Evolutionary conservation across 768 basidiomycete species (phyloP), one percentile per base, ranked within the genome.

Genomic region (Lactifluus hygrophoroides): DNA sequence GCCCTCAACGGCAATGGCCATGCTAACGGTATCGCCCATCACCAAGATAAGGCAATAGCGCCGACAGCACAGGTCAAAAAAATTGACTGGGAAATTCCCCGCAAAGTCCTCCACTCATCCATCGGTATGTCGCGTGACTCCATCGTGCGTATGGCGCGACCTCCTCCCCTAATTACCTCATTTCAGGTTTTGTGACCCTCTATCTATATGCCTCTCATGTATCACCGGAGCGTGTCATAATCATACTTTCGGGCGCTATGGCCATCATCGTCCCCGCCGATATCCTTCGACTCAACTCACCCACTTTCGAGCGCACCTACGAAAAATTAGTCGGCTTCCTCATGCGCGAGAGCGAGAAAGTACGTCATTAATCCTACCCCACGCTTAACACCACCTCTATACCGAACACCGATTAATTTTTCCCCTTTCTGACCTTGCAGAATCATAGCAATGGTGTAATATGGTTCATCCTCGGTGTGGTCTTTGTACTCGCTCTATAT

Each of bases 391-490:
- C 16, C 25, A 14, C n/a, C n/a, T 25, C 17, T 28, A 30, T 16
- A 21, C 17, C 21, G 13, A 58, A 43, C 10, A 17, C 23, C 5
- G 1, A 13, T 49, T 37, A 32, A 43, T 21, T 19, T 10, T 53
- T 60, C 17, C 21, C 5, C 8, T 19, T 19, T 9, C 19, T 38
- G 21, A 16, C 14, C 40, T 14, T 23, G 30, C 62, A 90, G 83
- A 76, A 82, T 68, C 75, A 80, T 30, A 79, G 85, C 10, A 95
- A 96, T 66, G 94, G 94, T 1, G 90, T 94, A 28, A 82, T 85
- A 47, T 95, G 88, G 90, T 96, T 95, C 69, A 84, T 95, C 57
- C 71, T 94, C 25, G 94, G 94, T 17, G 90, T 88, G 62, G 81
- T 89, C 60, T 80, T 84, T 66, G 88, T 83, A 16, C 78, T 96